Base-by-base conservation (phyloP, 768 basidiomycete genomes). In the Lactarius pseudohatsudake region DNA sequence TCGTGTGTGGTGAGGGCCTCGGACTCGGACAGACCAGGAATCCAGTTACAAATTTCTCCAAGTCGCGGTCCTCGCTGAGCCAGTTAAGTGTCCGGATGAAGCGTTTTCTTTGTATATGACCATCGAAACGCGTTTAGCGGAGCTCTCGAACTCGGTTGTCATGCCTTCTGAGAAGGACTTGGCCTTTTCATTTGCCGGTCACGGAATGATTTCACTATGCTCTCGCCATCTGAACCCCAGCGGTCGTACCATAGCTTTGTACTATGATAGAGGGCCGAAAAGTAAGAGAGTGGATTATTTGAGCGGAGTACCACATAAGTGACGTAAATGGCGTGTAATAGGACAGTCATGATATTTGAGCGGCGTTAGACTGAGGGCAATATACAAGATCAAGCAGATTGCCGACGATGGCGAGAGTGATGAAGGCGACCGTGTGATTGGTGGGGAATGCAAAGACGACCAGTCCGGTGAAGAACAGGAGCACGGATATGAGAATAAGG, bases 391-490 rank as follows among this genome's bases (percentile, higher is more conserved):
- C 32, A 32, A 11, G 26, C 15, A 38, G 28, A 30, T 2, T 6
- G 10, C n/a, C 38, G 18, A 63, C 30, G 6, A 38, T 30, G 8
- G 30, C 28, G 38, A 63, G 22, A n/a, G 56, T 36, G n/a, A 18
- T 15, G 30, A 43, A n/a, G 10, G 62, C 47, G 7, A 63, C 30
- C 1, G 18, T 43, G 55, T 55, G 43, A 50, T 63, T 55, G 56
- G 56, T 41, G 20, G 28, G 18, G 62, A 45, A 57, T 7, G 56
- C 30, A 7, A 63, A 63, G 54, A 40, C 53, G 40, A 63, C 11
- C 28, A 63, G 55, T 7, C 62, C 62, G 8, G 47, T 10, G 40
- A 55, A 63, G 26, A 63, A 63, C 4, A 63, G 40, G 11, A 56
- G 7, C 4, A 63, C 13, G 5, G 54, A 55, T 6, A 16, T 4